Evolutionary conservation across 257 asterid genomes (phyloP).

Genomic region (Fraxinus excelsior): DNA sequence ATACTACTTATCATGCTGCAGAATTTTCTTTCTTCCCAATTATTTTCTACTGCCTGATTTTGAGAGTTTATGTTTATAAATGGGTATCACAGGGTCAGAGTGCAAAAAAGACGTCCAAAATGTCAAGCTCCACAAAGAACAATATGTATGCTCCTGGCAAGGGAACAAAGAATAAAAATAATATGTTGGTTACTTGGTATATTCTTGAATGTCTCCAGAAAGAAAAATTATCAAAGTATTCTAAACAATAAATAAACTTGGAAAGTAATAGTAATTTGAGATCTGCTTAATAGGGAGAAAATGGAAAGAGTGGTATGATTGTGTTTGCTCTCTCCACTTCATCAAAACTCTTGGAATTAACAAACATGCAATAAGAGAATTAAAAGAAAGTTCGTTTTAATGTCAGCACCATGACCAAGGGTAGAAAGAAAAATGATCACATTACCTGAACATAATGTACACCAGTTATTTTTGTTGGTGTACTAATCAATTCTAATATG

Average conservation of each 20-base stretch:
- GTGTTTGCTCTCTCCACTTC: neutral
- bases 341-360: neutral
- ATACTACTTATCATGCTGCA: neutral
- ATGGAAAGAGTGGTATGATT: neutral
- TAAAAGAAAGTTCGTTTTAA: slow-evolving; percentile 8
- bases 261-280: neutral
- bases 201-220: too few species aligned
- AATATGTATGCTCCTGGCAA: neutral
- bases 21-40: neutral
- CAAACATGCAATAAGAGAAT: neutral
- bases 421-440: slow-evolving; percentile 24
- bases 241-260: neutral
- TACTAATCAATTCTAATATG: slow-evolving; percentile 75
- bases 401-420: slow-evolving; percentile 10
- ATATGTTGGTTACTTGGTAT: neutral
- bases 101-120: neutral
- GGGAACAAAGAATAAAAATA: neutral
- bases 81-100: neutral
- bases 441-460: slow-evolving; percentile 98
- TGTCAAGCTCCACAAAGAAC: neutral
- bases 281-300: neutral
- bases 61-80: neutral
- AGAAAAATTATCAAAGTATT: neutral
- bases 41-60: neutral
- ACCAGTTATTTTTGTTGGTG: slow-evolving; percentile 90